Base-by-base conservation (phyloP, 305 asterid genomes). In the Lippia alba region DNA sequence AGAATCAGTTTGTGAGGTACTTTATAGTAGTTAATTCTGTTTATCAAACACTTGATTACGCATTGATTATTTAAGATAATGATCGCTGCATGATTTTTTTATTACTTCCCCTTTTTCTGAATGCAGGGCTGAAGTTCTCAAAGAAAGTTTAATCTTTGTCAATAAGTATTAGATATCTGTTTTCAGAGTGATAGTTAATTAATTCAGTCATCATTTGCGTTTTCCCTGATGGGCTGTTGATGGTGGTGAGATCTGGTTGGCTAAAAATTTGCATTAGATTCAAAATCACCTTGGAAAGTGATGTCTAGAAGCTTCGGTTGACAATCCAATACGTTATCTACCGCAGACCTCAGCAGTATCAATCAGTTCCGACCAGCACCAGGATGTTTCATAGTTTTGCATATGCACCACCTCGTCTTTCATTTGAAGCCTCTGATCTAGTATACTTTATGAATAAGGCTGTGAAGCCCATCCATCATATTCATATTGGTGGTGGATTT, bases 381-480 rank as follows among this genome's bases (percentile, higher is more conserved):
- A 79, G 60, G 82, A 92, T 90, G 96, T 11, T 83, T 65, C 50
- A 53, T 79, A 63, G 85, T 75, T 66, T 77, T 71, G 69, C 69
- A 56, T 61, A 76, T 67, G 65, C 75, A 74, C 79, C 61, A 40
- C 68, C 81, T 50, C 71, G 61, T 74, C 77, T 49, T 72, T 66
- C 78, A 79, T 79, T 64, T 54, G 71, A 67, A 17, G 74, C 78
- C 76, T 65, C 64, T 70, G 76, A 72, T 76, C 62, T 65, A 74
- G 67, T 80, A 49, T 69, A 66, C 67, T 73, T 61, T 65, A 80
- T 73, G 76, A 87, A 86, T 84, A 88, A 85, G 89, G 91, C 88
- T 81, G 83, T 78, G 86, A 82, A 73, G 80, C 83, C 74, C 67
- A 49, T 78, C 89, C 76, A 60, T 74, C 88, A 71, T 68, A 50